Evolutionary conservation across 805 yeast genomes (phyloP).

Genomic region (Pichia thaimueangensis): DNA sequence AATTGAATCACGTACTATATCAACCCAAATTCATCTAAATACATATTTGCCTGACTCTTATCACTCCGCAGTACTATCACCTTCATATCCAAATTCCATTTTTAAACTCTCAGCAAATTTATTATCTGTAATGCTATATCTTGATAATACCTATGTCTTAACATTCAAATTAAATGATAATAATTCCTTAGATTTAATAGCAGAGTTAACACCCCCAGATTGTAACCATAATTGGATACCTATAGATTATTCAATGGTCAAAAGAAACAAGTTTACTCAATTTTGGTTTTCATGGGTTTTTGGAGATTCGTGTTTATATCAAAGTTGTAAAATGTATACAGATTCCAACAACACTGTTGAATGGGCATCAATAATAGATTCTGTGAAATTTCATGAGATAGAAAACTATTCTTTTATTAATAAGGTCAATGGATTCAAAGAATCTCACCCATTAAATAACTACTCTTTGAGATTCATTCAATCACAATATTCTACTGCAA

Average conservation of each 20-base stretch:
- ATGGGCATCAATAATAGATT: slow-evolving; percentile 17
- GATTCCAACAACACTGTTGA: not conserved
- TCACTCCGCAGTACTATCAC: slow-evolving; percentile 17
- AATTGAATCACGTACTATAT: slow-evolving; percentile 28
- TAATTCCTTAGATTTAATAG: slow-evolving; percentile 9
- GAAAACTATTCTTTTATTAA: slow-evolving; percentile 12
- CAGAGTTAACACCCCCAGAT: slow-evolving; percentile 15
- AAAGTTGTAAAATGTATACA: slow-evolving; percentile 15
- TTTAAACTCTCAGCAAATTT: slow-evolving; percentile 12
- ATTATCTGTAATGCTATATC: slow-evolving; percentile 23
- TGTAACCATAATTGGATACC: slow-evolving; percentile 22
- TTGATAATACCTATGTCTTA: slow-evolving; percentile 20
- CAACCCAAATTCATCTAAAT: slow-evolving; percentile 20
- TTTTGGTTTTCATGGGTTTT: slow-evolving; percentile 24
- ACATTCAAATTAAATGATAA: slow-evolving; percentile 19
- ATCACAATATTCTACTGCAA: slow-evolving; percentile 48
- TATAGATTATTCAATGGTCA: slow-evolving; percentile 17
- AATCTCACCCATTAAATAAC: slow-evolving; percentile 23
- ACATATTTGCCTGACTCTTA: slow-evolving; percentile 19
- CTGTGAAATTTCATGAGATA: slow-evolving; percentile 6
- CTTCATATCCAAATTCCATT: slow-evolving; percentile 17
- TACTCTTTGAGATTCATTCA: slow-evolving; percentile 41
- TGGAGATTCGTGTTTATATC: slow-evolving; percentile 19
- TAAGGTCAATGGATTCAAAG: slow-evolving; percentile 8
- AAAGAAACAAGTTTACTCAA: slow-evolving; percentile 3